phyloP scores from a whole-genome alignment of 441 rosid species.

The Corymbia citriodora region DNA sequence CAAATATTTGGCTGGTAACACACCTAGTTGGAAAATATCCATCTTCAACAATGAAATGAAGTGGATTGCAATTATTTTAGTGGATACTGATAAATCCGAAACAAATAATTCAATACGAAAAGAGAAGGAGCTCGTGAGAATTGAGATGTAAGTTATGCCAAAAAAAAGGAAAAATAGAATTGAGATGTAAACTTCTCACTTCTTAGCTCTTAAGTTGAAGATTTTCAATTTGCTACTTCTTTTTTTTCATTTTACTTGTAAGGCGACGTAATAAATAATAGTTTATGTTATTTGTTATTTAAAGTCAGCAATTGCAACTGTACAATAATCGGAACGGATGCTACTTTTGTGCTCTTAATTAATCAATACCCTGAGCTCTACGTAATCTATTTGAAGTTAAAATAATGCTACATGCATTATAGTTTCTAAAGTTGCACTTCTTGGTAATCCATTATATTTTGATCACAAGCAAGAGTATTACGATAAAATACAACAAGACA shows the following conservation, averaged over 20 bases:
- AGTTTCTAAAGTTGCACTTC: background rate
- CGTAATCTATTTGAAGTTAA: background rate
- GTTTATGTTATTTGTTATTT: background rate
- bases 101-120: background rate
- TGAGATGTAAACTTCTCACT: rapidly evolving
- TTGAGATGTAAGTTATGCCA: background rate
- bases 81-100: background rate
- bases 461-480: rapidly evolving
- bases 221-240: background rate
- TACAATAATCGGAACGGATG: background rate
- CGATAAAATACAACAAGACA: rapidly evolving
- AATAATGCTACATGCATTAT: background rate
- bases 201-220: background rate
- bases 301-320: background rate
- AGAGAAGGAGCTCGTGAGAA: background rate
- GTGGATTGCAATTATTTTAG: background rate
- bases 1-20: background rate
- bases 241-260: rapidly evolving
- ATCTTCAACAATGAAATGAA: background rate
- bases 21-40: background rate
- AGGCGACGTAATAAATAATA: background rate
- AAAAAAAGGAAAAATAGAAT: background rate
- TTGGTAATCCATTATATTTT: background rate
- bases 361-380: background rate
- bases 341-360: background rate